These are phyloP conservation scores for Pleodorina starrii DNA, from an alignment of 139 green algal genomes.

Conservation along the genomic window DNA sequence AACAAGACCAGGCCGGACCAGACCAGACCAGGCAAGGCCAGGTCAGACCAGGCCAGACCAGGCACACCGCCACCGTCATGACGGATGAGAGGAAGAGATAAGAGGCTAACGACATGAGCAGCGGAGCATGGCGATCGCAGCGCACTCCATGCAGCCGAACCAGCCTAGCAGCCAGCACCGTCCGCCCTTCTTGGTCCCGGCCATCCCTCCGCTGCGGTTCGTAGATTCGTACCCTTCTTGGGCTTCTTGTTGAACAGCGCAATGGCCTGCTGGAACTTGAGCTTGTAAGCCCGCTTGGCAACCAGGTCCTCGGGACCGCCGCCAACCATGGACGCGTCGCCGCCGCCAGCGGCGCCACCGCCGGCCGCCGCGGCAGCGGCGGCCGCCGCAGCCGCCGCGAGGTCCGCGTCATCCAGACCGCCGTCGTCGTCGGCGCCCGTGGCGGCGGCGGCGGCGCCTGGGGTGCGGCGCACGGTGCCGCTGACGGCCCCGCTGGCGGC, in stretches of 20 bases:
- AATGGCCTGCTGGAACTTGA: constrained; percentile 84
- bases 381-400: constrained; percentile 28
- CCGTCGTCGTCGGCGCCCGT: neutral
- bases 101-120: too few species aligned
- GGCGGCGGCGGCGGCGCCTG: neutral
- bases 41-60: too few species aligned
- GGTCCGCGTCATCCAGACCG: constrained; percentile 16
- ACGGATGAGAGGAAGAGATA: too few species aligned
- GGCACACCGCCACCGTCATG: too few species aligned
- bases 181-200: neutral
- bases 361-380: neutral
- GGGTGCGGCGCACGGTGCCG: neutral
- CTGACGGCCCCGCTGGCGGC: neutral
- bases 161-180: too few species aligned
- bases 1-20: too few species aligned
- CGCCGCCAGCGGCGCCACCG: neutral
- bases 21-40: too few species aligned
- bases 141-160: too few species aligned
- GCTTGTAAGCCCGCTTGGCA: constrained; percentile 71
- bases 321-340: neutral
- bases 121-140: too few species aligned
- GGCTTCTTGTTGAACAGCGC: constrained; percentile 98
- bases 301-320: constrained; percentile 51
- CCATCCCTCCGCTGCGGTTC: too few species aligned
- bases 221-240: constrained; percentile 89